Evolutionary conservation across 192 early-diverging fungal species (phyloP).

Genomic region (Mortierella hygrophila): DNA sequence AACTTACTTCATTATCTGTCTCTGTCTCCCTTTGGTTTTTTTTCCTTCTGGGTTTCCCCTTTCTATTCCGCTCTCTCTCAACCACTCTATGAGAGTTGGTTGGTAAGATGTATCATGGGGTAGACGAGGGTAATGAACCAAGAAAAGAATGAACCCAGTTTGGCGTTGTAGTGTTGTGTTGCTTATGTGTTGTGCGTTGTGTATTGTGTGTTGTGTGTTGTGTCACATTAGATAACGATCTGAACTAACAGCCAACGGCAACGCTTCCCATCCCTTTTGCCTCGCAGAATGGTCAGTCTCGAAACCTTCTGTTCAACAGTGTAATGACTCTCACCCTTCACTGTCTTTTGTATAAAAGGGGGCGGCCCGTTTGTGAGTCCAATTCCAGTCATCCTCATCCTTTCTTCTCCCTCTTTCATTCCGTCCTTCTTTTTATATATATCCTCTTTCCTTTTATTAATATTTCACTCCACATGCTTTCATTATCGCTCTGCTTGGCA

Average conservation of each 20-base stretch:
- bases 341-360: slow-evolving; percentile 10
- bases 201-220: neutral
- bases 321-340: neutral
- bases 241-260: neutral
- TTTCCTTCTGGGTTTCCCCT: neutral
- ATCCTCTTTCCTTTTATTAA: neutral
- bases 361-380: neutral
- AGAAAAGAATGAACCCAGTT: no score
- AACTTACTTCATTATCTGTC: neutral
- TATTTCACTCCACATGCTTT: slow-evolving; percentile 8
- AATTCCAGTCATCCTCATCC: neutral
- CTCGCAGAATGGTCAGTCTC: slow-evolving; percentile 2
- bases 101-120: neutral
- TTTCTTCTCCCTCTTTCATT: neutral
- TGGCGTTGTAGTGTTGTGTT: neutral
- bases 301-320: neutral
- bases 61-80: slow-evolving; percentile 2
- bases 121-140: no score
- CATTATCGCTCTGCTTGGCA: slow-evolving; percentile 23
- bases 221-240: slow-evolving; percentile 29
- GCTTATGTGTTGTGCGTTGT: neutral
- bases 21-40: neutral
- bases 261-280: neutral
- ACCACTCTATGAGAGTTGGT: no score
- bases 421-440: no score